Base-by-base conservation (phyloP, 208 protist genomes). In the Naegleria gruberi region DNA sequence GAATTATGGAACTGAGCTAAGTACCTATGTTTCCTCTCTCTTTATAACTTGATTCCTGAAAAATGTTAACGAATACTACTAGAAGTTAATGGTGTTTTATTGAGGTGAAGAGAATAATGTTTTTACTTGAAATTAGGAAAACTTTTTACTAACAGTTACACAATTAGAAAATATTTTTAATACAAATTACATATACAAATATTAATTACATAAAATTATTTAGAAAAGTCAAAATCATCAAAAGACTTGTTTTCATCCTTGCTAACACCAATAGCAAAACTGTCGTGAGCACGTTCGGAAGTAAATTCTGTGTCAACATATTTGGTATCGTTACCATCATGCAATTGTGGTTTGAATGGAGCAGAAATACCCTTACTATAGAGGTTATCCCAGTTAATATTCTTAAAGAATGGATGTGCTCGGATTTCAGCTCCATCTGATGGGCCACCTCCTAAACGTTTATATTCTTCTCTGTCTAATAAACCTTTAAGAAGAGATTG, bases 391-490 rank as follows among this genome's bases (percentile, higher is more conserved):
- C 85, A 89, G n/a, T 89, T 34, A 43, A 89, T 89, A 30, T 73
- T 44, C 8, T 43, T 74, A 26, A 89, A 89, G 34, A 74, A 89
- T 37, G 85, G 85, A 74, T 89, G 85, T 19, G 15, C 30, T 43
- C 17, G 51, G 43, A 89, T 73, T 43, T 89, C 46, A 65, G 10
- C 34, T 43, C 12, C 26, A 43, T 89, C 85, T n/a, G 6, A 6
- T 10, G 19, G 12, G 47, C 43, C 41, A 17, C 43, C 41, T 40
- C 82, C 82, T n/a, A 83, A 45, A 55, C 91, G 94, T 89, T 92
- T 94, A 30, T 94, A 94, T 92, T 95, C 94, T 84, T 97, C 94
- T 92, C 97, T 97, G 43, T 96, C 93, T 34, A 98, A 94, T 15
- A 98, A 93, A 30, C 95, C 85, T 82, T 44, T 92, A 85, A 92